phyloP scores from a whole-genome alignment of 352 stramenopile species.

The Globisporangium megalacanthum region DNA sequence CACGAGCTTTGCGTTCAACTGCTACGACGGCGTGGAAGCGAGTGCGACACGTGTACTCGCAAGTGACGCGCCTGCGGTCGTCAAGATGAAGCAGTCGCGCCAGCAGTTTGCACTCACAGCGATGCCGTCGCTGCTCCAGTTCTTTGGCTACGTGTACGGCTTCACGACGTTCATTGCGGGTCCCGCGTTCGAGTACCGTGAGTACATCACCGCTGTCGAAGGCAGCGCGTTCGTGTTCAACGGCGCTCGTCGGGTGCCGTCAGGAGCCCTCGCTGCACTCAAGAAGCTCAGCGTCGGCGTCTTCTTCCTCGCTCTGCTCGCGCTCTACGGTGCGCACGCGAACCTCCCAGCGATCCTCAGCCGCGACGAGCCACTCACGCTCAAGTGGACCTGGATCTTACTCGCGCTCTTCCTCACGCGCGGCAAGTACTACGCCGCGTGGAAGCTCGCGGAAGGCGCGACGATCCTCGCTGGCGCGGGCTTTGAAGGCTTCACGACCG shows the following conservation, averaged over 20 bases:
- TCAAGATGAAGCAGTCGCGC: conserved; percentile 26
- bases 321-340: conserved; percentile 35
- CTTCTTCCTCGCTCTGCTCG: conserved; percentile 47
- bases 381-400: conserved; percentile 76
- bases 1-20: conserved; percentile 96
- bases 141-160: conserved; percentile 95
- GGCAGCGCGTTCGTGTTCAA: conserved; percentile 41
- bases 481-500: conserved; percentile 92
- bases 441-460: conserved; percentile 86
- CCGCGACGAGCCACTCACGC: conserved; percentile 52
- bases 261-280: conserved; percentile 25
- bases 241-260: conserved; percentile 26
- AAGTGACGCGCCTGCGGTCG: conserved; percentile 20
- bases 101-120: conserved; percentile 53
- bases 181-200: conserved; percentile 93
- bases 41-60: conserved; percentile 18
- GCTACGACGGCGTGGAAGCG: conserved; percentile 86
- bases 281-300: conserved; percentile 51
- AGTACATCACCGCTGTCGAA: conserved; percentile 82
- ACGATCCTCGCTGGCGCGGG: conserved; percentile 79
- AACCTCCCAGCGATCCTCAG: conserved; percentile 34
- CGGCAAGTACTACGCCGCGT: conserved; percentile 96
- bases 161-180: conserved; percentile 95
- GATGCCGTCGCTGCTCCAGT: conserved; percentile 92
- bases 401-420: conserved; percentile 86